phyloP scores from a whole-genome alignment of 2,329 filamentous ascomycete genomes.

The Epichloe amarillans region DNA sequence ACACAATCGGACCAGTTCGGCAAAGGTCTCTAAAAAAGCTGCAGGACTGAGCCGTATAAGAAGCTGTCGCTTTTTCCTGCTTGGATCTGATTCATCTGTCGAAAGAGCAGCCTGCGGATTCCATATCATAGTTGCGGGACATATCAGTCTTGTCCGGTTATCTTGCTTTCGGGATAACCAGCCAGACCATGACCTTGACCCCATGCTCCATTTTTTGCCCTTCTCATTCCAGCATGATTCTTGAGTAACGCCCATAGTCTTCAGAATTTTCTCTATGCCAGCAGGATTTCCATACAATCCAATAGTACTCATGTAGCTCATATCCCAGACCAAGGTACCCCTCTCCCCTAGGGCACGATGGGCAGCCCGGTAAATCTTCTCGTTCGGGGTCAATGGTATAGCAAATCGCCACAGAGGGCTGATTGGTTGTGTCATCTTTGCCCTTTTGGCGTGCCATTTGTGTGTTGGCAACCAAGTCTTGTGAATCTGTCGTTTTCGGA shows the following conservation, averaged over 20 bases:
- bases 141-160: conserved; percentile 43
- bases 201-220: conserved; percentile 60
- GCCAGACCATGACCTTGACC: conserved; percentile 35
- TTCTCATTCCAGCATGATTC: conserved; percentile 48
- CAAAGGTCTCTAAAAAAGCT: conserved; percentile 57
- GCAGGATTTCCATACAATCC: conserved; percentile 53
- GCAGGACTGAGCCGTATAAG: conserved; percentile 74
- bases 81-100: conserved; percentile 12
- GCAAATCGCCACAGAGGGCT: conserved; percentile 84
- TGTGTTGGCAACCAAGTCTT: conserved; percentile 96
- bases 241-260: conserved; percentile 47
- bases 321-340: conserved; percentile 81
- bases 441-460: conserved; percentile 83
- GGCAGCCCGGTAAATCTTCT: conserved; percentile 79
- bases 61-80: conserved; percentile 28
- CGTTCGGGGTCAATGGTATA: conserved; percentile 70
- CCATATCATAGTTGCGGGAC: conserved; percentile 66
- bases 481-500: conserved; percentile 69
- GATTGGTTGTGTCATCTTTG: conserved; percentile 70
- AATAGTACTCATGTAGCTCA: conserved; percentile 86
- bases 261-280: conserved; percentile 54
- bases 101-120: conserved; percentile 31
- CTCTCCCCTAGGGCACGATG: conserved; percentile 62
- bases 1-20: conserved; percentile 42
- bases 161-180: conserved; percentile 40